Conservation (phyloP, 2,329 filamentous ascomycete species). For the Paracoccidioides brasiliensis region DNA sequence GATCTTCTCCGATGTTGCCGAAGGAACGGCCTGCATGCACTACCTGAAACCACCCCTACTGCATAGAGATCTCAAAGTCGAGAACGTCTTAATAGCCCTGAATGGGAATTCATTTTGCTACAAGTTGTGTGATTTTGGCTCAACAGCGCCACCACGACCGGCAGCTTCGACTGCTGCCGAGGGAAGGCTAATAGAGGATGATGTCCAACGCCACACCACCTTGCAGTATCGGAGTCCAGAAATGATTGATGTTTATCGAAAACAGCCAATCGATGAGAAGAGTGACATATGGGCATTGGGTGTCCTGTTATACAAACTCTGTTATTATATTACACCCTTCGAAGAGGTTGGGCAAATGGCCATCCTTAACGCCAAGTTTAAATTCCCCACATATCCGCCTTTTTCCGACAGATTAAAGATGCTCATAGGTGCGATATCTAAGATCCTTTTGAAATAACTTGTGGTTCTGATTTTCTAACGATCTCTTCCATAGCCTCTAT, state of each 20-base stretch:
- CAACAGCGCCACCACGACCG: constrained; percentile 67
- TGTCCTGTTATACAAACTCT: constrained; percentile 91
- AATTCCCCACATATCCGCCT: constrained; percentile 72
- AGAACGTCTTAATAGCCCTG: constrained; percentile 83
- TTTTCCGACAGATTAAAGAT: constrained; percentile 86
- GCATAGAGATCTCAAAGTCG: constrained; percentile 91
- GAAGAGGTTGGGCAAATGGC: constrained; percentile 96
- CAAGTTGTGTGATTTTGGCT: constrained; percentile 98
- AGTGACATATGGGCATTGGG: constrained; percentile 97
- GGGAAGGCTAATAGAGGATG: constrained; percentile 86
- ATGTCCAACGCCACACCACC: constrained; percentile 92
- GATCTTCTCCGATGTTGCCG: constrained; percentile 91
- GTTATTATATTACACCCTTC: constrained; percentile 98
- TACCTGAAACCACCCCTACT: constrained; percentile 89
- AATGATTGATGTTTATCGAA: constrained; percentile 97
- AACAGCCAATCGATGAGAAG: constrained; percentile 95
- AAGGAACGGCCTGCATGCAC: constrained; percentile 97
- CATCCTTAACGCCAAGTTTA: constrained; percentile 90
- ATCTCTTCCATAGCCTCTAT: constrained; percentile 54
- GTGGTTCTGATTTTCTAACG: constrained; percentile 2
- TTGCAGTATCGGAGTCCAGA: constrained; percentile 95
- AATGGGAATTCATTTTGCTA: constrained; percentile 58
- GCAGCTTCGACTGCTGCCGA: constrained; percentile 79
- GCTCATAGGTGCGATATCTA: constrained; percentile 57
- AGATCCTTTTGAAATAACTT: constrained; percentile 6